Base-by-base conservation (phyloP, 2,329 filamentous ascomycete species). In the Aspergillus sp. region DNA sequence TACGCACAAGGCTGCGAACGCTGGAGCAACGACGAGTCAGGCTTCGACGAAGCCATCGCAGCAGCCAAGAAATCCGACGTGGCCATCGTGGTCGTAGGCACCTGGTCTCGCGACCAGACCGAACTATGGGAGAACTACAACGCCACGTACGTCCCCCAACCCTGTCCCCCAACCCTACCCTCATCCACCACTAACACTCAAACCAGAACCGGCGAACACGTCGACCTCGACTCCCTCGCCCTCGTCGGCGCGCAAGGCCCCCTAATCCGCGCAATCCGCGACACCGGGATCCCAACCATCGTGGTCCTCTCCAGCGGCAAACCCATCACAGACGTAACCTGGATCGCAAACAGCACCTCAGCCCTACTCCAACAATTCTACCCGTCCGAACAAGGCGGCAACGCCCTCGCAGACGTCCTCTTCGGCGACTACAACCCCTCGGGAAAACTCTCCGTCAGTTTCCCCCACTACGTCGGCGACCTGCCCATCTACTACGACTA, bases 351-450 rank as follows among this genome's bases (percentile, higher is more conserved):
- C 32, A 81, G 82, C 25, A 87, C 89, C 0, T 80, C 86, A 0
- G 88, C 87, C 0, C 81, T 92, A 0, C 78, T 91, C 0, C 89
- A 91, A 70, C 88, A 91, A 73, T 91, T 91, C 75, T 92, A 91
- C 67, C 87, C 88, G 6, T 88, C 86, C 0, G 88, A 90, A 67
- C 80, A 90, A 75, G 88, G 87, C 23, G 88, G 88, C 0, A 78
- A 86, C 60, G 88, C 87, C 1, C 80, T 90, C 1, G 88, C 88
- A 0, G 86, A 89, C 62, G 79, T 90, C 30, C 78, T 90, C 1
- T 88, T 86, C 66, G 88, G 88, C 25, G 78, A 85, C 57, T 82
- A 84, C 55, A 89, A 88, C 72, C 88, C 88, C 0, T 87, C 84
- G 1, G 88, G 88, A 41, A 88, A 85, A 71, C 81, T 90, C 11